phyloP scores from a whole-genome alignment of 139 green algal genomes.

The Closterium sp. region DNA sequence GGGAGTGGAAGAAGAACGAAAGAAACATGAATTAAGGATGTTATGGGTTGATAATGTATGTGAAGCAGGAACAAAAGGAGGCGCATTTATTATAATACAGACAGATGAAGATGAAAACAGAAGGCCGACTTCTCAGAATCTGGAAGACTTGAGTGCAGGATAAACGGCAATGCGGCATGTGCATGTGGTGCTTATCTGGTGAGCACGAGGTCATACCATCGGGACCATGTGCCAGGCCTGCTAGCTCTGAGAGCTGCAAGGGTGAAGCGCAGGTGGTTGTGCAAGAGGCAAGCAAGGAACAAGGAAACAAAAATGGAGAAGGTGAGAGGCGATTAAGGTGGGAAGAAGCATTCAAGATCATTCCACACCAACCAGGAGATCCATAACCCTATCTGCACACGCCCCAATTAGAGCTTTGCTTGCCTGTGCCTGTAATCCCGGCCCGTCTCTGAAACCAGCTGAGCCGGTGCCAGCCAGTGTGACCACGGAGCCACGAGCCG shows the following conservation, averaged over 20 bases:
- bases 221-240: slow-evolving; percentile 58
- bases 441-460: slow-evolving; percentile 64
- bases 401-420: neutral
- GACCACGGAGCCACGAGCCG: slow-evolving; percentile 47
- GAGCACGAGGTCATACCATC: slow-evolving; percentile 34
- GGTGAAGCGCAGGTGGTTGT: neutral
- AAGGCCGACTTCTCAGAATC: neutral
- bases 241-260: slow-evolving; percentile 70
- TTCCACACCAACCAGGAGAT: neutral
- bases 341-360: neutral
- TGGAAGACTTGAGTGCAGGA: neutral
- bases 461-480: slow-evolving; percentile 65
- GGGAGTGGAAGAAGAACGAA: neutral
- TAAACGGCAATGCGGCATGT: slow-evolving; percentile 60
- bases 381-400: neutral
- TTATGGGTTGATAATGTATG: neutral
- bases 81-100: neutral
- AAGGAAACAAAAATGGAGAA: neutral
- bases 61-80: neutral
- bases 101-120: slow-evolving; percentile 9
- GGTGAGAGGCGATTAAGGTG: neutral
- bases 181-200: slow-evolving; percentile 78
- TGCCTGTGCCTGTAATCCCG: slow-evolving; percentile 51
- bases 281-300: neutral
- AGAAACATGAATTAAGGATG: neutral